Evolutionary conservation across 2,329 filamentous ascomycete species (phyloP).

Genomic region (Phaeoacremonium minimum): DNA sequence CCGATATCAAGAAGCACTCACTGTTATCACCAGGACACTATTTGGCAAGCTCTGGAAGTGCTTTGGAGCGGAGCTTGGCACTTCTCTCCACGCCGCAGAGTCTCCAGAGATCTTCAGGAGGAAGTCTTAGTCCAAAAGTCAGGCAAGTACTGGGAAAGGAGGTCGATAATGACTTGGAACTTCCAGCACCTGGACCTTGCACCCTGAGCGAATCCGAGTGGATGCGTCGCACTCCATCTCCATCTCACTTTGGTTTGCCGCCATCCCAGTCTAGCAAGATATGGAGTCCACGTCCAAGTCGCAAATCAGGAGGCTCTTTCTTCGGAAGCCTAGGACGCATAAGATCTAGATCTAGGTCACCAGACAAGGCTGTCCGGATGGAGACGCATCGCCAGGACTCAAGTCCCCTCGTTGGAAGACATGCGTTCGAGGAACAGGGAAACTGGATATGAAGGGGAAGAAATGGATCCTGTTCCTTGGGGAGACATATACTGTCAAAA

Average conservation of each 20-base stretch:
- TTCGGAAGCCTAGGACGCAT: neutral
- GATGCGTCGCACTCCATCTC: slow-evolving; percentile 8
- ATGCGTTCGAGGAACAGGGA: too few species aligned
- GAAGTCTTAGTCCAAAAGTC: neutral
- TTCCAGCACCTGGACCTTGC: slow-evolving; percentile 7
- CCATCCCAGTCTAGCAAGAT: neutral
- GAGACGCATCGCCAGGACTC: too few species aligned
- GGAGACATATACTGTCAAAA: too few species aligned
- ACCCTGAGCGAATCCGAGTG: slow-evolving; percentile 4
- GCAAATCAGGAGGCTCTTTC: slow-evolving; percentile 5
- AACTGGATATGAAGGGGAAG: too few species aligned
- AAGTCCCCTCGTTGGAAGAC: too few species aligned
- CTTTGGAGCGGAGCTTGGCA: neutral
- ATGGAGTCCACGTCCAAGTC: slow-evolving; percentile 3
- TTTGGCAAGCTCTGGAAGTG: neutral
- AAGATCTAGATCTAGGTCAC: neutral
- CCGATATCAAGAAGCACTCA: neutral
- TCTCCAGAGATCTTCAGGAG: neutral
- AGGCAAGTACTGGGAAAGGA: neutral
- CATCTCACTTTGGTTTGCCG: too few species aligned
- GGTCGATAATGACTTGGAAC: slow-evolving; percentile 3
- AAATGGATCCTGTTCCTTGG: too few species aligned
- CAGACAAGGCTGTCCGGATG: neutral
- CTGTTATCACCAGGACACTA: slow-evolving; percentile 2
- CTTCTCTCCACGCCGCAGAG: neutral